Conservation (phyloP, 139 green algal genomes). For the Picocystis salinarum region DNA sequence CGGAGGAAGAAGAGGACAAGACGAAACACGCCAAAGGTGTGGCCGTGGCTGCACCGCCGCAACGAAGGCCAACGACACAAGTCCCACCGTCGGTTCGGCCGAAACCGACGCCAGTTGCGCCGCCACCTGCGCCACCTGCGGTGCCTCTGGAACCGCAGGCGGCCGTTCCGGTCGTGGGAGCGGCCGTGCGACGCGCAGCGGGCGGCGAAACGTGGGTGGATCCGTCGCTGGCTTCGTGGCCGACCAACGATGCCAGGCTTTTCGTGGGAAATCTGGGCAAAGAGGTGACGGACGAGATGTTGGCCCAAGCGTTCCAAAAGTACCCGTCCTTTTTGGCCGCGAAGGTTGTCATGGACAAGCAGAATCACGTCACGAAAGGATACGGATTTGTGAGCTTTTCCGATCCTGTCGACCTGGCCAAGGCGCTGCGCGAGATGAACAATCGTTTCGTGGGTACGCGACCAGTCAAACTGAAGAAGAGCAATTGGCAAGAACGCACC, state of each 20-base stretch:
- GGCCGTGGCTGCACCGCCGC: no score
- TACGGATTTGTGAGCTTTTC: slow-evolving; percentile 85
- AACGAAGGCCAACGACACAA: no score
- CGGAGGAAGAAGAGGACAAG: no score
- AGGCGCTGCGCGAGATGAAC: slow-evolving; percentile 60
- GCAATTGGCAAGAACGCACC: slow-evolving; percentile 43
- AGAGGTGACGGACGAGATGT: slow-evolving; percentile 72
- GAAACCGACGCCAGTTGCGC: no score
- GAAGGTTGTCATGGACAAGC: slow-evolving; percentile 56
- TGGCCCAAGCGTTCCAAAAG: slow-evolving; percentile 58
- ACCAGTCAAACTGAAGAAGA: slow-evolving; percentile 65
- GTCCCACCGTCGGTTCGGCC: no score
- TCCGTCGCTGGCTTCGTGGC: no score
- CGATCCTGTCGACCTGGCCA: slow-evolving; percentile 56
- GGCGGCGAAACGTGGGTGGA: no score
- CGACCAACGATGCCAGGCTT: slow-evolving; percentile 84
- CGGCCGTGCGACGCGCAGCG: no score
- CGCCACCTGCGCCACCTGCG: no score
- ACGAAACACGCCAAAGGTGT: no score
- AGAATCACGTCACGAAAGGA: slow-evolving; percentile 41
- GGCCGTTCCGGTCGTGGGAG: no score
- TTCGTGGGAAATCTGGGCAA: slow-evolving; percentile 94
- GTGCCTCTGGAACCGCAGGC: no score
- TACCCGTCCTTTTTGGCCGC: slow-evolving; percentile 78
- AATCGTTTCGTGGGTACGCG: slow-evolving; percentile 81